phyloP scores from a whole-genome alignment of 257 asterid species.

The Scutellaria barbata region DNA sequence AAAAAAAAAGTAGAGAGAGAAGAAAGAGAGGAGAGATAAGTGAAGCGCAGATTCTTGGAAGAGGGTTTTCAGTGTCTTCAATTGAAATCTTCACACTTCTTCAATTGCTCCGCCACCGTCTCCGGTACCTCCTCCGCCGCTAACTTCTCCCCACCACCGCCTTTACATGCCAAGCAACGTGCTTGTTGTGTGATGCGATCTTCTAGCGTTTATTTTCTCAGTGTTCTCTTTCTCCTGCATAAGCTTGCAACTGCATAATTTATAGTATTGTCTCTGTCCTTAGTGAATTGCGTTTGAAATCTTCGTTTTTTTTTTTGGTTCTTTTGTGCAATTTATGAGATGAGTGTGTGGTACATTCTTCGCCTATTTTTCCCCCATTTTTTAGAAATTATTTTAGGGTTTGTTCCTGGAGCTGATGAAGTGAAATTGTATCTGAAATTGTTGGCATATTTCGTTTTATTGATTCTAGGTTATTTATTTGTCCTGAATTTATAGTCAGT shows the following conservation, averaged over 20 bases:
- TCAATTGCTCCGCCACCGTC: slow-evolving; percentile 34
- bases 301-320: not conserved
- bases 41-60: not conserved
- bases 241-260: slow-evolving; percentile 20
- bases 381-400: not conserved
- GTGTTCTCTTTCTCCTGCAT: not conserved
- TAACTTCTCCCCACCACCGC: not conserved
- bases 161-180: not conserved
- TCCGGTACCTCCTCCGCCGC: slow-evolving; percentile 34
- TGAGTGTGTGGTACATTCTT: not conserved
- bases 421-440: not conserved
- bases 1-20: not conserved
- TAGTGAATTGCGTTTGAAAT: not conserved
- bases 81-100: slow-evolving; percentile 33
- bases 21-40: too few species aligned
- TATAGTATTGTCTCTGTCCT: not conserved
- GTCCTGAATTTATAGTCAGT: slow-evolving; percentile 1
- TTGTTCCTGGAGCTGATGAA: not conserved
- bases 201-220: slow-evolving; percentile 1
- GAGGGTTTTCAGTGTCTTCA: slow-evolving; percentile 39
- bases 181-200: slow-evolving; percentile 1
- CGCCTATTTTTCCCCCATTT: not conserved
- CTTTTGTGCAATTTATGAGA: not conserved
- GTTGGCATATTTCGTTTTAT: not conserved
- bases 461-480: slow-evolving; percentile 14